Base-by-base conservation (phyloP, 1,284 basidiomycete species). In the Cutaneotrichosporon cutaneum region DNA sequence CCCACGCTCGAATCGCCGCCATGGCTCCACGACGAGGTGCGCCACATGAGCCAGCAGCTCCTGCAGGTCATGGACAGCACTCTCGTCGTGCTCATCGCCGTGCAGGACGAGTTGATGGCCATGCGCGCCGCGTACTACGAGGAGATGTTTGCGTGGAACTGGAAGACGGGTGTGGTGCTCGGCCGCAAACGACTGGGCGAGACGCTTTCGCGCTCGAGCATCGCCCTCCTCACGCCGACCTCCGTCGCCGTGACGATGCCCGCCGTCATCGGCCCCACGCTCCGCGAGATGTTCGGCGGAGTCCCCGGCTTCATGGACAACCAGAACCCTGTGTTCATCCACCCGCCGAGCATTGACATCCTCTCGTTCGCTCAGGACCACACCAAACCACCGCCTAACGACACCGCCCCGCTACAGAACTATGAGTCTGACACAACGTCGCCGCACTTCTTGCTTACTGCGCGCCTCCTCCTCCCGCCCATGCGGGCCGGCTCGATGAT, bases 61-160 rank as follows among this genome's bases (percentile, higher is more conserved):
- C 58, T 80, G 4, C 78, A 80, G 61, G 67, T 80, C 60, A 73
- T 77, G 70, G 77, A 70, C 9, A 76, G 78, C 54, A 75, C 74
- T 10, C 65, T 80, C n/a, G 72, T 75, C 30, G 64, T 76, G 7
- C 67, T 76, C 7, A 73, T 78, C 3, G 71, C 71, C 10, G 70
- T 33, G 68, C 69, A 39, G 71, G 73, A 5, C 18, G 60, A 9
- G 51, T 35, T 32, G 24, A 65, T 32, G 52, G 35, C 52, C 5
- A 58, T 65, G 26, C 66, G 32, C 51, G n/a, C 21, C 11, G 56
- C 45, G 54, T 39, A 71, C 68, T 27, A 76, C 32, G 76, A 78
- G 62, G 74, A 77, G 63, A 62, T 80, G 3, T 70, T 77, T 5
- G 69, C 72, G 35, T 80, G 76, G 76, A 77, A 80, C 61, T 80